phyloP scores from a whole-genome alignment of 164 flowering plant genomes.

The Aristolochia contorta region DNA sequence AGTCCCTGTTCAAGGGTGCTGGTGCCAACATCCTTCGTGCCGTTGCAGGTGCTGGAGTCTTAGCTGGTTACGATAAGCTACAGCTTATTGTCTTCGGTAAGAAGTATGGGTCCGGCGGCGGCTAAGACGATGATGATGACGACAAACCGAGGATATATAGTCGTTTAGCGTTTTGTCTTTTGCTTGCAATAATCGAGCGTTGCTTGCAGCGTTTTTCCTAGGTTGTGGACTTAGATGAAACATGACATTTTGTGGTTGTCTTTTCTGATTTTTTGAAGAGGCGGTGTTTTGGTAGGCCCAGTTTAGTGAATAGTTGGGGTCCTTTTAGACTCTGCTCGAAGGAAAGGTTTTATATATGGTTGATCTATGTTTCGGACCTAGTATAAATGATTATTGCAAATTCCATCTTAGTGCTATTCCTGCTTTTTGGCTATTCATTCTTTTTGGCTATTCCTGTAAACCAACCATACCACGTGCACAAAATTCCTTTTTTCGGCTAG shows the following conservation, averaged over 20 bases:
- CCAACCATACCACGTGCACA: too few species aligned
- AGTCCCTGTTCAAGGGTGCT: constrained; percentile 44
- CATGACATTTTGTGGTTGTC: not conserved
- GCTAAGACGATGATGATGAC: not conserved
- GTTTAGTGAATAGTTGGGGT: not conserved
- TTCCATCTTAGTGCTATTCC: too few species aligned
- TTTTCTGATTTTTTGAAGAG: not conserved
- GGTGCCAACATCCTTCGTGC: constrained; percentile 44
- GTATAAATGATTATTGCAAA: not conserved
- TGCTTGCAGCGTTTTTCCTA: not conserved
- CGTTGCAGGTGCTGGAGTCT: constrained; percentile 49
- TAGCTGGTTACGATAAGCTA: constrained; percentile 35
- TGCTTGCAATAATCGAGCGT: constrained; percentile 1
- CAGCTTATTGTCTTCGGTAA: constrained; percentile 11
- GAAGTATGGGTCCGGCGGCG: constrained; percentile 17
- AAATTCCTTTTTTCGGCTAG: too few species aligned
- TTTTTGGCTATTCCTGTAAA: too few species aligned
- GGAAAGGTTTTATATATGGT: not conserved
- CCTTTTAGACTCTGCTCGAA: not conserved
- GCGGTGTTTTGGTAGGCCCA: not conserved
- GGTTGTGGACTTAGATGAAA: not conserved
- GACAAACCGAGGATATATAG: not conserved
- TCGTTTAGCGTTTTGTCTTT: not conserved
- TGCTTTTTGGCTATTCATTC: too few species aligned
- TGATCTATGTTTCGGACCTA: not conserved